These are phyloP conservation scores for Capillidium rhysosporum DNA, from an alignment of 371 early-diverging fungal genomes.

Conservation along the genomic window DNA sequence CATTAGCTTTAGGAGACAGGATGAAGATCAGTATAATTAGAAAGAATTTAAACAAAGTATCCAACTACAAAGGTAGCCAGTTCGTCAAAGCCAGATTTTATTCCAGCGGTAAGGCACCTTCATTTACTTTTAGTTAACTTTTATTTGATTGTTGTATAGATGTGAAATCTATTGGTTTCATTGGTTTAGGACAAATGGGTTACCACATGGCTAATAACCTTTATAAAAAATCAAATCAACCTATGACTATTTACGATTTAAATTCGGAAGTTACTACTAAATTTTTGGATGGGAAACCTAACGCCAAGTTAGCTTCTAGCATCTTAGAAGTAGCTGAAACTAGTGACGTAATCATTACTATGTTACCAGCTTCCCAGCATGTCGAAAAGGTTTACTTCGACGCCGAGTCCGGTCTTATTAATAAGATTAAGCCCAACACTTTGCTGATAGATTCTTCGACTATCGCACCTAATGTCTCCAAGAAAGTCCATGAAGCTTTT, in stretches of 20 bases:
- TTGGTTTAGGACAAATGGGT: constrained; percentile 94
- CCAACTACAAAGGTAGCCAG: too few relatives aligned
- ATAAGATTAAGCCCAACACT: constrained; percentile 21
- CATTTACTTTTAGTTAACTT: neutral
- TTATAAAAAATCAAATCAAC: constrained; percentile 26
- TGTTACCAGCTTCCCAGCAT: constrained; percentile 71
- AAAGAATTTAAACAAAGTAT: too few relatives aligned
- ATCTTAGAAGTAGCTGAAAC: constrained; percentile 49
- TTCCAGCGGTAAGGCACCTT: too few relatives aligned
- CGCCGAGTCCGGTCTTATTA: constrained; percentile 31
- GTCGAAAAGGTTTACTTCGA: constrained; percentile 56
- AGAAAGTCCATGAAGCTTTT: constrained; percentile 35
- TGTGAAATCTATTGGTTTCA: constrained; percentile 47
- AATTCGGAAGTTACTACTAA: constrained; percentile 26
- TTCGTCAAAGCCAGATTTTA: too few relatives aligned
- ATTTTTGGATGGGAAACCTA: constrained; percentile 21
- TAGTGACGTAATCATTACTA: constrained; percentile 68
- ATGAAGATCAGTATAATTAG: too few relatives aligned
- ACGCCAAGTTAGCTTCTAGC: constrained; percentile 25
- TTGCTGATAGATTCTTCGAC: constrained; percentile 81
- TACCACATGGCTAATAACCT: constrained; percentile 82
- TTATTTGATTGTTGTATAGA: neutral
- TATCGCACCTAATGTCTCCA: constrained; percentile 58
- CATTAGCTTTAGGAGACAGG: too few relatives aligned
- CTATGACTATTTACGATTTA: constrained; percentile 51